Evolutionary conservation across 257 asterid genomes (phyloP).

Genomic region (Scutellaria barbata): DNA sequence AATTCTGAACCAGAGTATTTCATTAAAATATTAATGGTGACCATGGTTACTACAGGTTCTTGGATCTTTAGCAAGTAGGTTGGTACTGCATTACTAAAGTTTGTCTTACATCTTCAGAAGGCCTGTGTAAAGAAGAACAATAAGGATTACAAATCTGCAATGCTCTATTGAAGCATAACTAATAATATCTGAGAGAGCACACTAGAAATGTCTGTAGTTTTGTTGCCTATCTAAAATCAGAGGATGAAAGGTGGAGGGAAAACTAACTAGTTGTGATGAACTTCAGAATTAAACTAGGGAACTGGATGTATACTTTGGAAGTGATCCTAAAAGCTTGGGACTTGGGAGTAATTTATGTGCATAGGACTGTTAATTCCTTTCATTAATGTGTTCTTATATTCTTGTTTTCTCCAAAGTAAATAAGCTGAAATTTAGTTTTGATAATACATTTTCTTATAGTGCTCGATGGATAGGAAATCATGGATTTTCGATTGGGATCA

Average conservation of each 20-base stretch:
- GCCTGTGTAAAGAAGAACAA: background rate
- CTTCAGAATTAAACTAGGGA: slow-evolving; percentile 17
- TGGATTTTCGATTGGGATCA: slow-evolving; percentile 96
- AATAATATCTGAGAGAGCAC: background rate
- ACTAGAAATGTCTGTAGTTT: background rate
- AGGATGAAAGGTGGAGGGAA: slow-evolving; percentile 1
- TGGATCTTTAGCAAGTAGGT: slow-evolving; percentile 18
- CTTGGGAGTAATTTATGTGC: slow-evolving; percentile 17
- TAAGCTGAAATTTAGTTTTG: slow-evolving; percentile 21
- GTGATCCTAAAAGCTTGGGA: slow-evolving; percentile 8
- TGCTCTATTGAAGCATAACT: background rate
- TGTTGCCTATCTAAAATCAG: background rate
- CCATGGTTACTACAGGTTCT: slow-evolving; percentile 5
- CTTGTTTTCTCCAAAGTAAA: slow-evolving; percentile 1
- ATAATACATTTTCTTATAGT: slow-evolving; percentile 50
- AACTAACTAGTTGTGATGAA: background rate
- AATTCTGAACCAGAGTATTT: background rate
- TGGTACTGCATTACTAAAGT: background rate
- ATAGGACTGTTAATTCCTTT: background rate
- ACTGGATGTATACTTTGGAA: background rate
- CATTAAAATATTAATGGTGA: background rate
- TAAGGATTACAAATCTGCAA: background rate
- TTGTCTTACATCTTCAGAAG: background rate
- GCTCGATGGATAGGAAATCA: slow-evolving; percentile 99
- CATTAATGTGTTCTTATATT: slow-evolving; percentile 17